Percentiles rank a stretch among this genome's conserved stretches.
These are phyloP conservation scores for Leucosporidium yakuticum DNA, from an alignment of 768 basidiomycete genomes.

Conservation along the genomic window DNA sequence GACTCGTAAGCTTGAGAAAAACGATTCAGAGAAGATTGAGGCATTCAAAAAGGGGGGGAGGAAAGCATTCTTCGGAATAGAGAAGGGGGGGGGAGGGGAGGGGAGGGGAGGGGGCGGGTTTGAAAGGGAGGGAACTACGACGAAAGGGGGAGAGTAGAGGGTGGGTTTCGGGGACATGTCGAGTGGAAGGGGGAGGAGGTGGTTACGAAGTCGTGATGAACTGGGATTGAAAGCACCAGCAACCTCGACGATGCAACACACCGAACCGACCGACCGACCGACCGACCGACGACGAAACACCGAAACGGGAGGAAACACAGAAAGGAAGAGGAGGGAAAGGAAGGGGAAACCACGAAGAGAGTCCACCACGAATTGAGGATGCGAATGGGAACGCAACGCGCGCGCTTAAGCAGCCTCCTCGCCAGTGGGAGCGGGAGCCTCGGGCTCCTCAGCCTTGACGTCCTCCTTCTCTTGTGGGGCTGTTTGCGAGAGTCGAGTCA, in stretches of 20 bases:
- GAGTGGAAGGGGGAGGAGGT: not conserved
- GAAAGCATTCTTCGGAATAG: not conserved
- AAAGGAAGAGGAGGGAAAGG: not conserved
- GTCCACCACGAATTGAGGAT: not conserved
- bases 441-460: constrained; percentile 15
- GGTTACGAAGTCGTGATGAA: not conserved
- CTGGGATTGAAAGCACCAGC: not conserved
- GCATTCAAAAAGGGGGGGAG: not conserved
- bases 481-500: not conserved
- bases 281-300: too few relatives aligned
- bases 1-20: too few relatives aligned
- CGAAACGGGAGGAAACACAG: not conserved
- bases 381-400: not conserved
- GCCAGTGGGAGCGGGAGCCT: constrained; percentile 11
- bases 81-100: not conserved
- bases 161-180: not conserved
- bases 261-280: too few relatives aligned
- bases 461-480: constrained; percentile 20
- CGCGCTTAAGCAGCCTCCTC: constrained; percentile 26
- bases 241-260: too few relatives aligned
- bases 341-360: not conserved
- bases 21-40: not conserved
- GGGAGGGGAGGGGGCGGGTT: not conserved
- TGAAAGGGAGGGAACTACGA: not conserved
- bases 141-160: not conserved